These are phyloP conservation scores for Hyphopichia homilentoma DNA, from an alignment of 805 yeast genomes.

Conservation along the genomic window DNA sequence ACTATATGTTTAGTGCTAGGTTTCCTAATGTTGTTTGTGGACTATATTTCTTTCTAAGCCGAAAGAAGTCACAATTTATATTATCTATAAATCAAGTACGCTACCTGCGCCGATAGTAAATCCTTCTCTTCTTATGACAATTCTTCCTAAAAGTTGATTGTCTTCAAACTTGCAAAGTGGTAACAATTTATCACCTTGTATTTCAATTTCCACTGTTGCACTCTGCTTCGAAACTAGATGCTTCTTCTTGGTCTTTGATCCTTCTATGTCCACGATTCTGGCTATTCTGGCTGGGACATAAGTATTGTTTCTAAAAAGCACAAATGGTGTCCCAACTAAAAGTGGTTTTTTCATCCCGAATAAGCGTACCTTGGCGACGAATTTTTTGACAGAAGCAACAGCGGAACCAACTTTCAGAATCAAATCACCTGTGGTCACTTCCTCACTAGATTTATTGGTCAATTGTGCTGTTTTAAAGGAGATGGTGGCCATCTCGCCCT, in stretches of 20 bases:
- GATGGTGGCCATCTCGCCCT: slow-evolving; percentile 59
- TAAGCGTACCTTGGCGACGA: slow-evolving; percentile 26
- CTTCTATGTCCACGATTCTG: slow-evolving; percentile 34
- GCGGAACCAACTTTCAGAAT: slow-evolving; percentile 22
- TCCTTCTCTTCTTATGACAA: slow-evolving; percentile 70
- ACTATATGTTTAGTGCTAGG: slow-evolving; percentile 33
- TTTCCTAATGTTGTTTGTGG: slow-evolving; percentile 30
- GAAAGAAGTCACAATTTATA: slow-evolving; percentile 1
- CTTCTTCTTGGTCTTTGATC: slow-evolving; percentile 23
- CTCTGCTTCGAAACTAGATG: slow-evolving; percentile 59
- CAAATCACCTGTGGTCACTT: slow-evolving; percentile 61
- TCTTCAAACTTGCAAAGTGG: slow-evolving; percentile 51
- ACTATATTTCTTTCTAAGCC: slow-evolving; percentile 22
- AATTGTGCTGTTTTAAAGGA: slow-evolving; percentile 45
- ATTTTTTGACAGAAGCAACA: slow-evolving; percentile 22
- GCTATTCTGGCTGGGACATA: slow-evolving; percentile 66
- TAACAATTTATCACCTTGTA: slow-evolving; percentile 43
- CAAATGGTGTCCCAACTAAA: slow-evolving; percentile 73
- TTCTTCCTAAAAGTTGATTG: slow-evolving; percentile 55
- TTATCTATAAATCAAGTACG: slow-evolving; percentile 21
- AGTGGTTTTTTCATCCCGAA: slow-evolving; percentile 61
- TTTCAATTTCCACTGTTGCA: slow-evolving; percentile 55
- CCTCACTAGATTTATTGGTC: slow-evolving; percentile 48
- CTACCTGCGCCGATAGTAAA: slow-evolving; percentile 64
- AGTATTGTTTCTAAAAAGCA: slow-evolving; percentile 72